Percentiles rank a stretch among this genome's conserved stretches.
phyloP scores from a whole-genome alignment of 371 early-diverging fungal species.

The Apophysomyces elegans region DNA sequence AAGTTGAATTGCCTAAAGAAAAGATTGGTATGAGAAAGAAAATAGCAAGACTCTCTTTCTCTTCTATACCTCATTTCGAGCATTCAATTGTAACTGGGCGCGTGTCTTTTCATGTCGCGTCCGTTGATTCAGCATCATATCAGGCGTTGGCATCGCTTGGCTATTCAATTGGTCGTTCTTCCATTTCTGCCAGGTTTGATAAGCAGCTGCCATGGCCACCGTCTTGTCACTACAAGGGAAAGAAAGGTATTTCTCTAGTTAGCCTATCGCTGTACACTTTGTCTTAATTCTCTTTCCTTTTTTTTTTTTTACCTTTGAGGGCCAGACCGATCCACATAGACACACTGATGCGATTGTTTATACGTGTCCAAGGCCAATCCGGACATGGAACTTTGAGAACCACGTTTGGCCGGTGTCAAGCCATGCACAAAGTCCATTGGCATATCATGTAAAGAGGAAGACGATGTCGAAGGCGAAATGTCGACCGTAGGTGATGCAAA shows the following conservation, averaged over 20 bases:
- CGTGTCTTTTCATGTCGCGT: slow-evolving; percentile 19
- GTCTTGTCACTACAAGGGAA: slow-evolving; percentile 43
- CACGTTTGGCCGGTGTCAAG: slow-evolving; percentile 50
- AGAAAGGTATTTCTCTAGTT: background rate
- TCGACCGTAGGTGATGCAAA: slow-evolving; percentile 17
- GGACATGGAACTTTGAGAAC: slow-evolving; percentile 42
- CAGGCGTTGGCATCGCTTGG: slow-evolving; percentile 14
- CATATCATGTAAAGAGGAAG: slow-evolving; percentile 22
- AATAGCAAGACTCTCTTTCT: background rate
- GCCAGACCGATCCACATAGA: slow-evolving; percentile 30
- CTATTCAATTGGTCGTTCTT: slow-evolving; percentile 28
- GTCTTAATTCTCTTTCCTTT: background rate
- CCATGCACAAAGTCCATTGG: slow-evolving; percentile 31
- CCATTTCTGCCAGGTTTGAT: slow-evolving; percentile 50
- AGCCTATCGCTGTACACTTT: background rate
- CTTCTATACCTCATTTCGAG: slow-evolving; percentile 21
- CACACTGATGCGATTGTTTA: slow-evolving; percentile 40
- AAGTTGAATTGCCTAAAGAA: slow-evolving; percentile 20
- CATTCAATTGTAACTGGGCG: slow-evolving; percentile 20
- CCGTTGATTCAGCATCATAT: slow-evolving; percentile 14
- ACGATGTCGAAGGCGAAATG: slow-evolving; percentile 31
- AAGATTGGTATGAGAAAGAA: slow-evolving; percentile 10
- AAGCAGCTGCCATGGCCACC: slow-evolving; percentile 56
- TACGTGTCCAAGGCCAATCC: slow-evolving; percentile 34
- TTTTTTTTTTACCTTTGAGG: slow-evolving; percentile 31